Evolutionary conservation across 768 basidiomycete species (phyloP).

Genomic region (Trametes maxima): DNA sequence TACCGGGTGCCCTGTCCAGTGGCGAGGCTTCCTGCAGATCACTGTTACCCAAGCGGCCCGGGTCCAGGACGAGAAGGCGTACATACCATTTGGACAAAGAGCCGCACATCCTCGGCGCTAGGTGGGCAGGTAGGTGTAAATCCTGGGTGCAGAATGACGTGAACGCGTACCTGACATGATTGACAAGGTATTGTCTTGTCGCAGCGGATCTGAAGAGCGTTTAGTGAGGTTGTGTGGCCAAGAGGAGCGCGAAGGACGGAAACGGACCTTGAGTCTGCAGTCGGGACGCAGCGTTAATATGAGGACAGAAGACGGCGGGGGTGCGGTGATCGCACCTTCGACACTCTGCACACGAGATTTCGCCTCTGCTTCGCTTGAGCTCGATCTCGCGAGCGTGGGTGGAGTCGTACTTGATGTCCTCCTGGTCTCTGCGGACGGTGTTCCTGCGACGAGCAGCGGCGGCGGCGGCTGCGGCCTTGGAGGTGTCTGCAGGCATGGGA

Average conservation of each 20-base stretch:
- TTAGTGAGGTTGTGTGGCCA: background rate
- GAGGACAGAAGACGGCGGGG: slow-evolving; percentile 8
- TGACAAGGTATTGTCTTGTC: slow-evolving; percentile 83
- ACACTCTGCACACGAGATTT: slow-evolving; percentile 83
- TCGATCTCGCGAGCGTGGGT: slow-evolving; percentile 55
- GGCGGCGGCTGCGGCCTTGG: slow-evolving; percentile 24
- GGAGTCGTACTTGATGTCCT: slow-evolving; percentile 29
- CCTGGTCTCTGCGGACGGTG: slow-evolving; percentile 28
- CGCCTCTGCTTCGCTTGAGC: slow-evolving; percentile 69
- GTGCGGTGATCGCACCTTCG: slow-evolving; percentile 61
- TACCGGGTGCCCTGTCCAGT: slow-evolving; percentile 81
- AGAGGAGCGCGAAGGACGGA: background rate
- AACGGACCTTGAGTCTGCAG: slow-evolving; percentile 32
- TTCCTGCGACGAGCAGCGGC: slow-evolving; percentile 27
- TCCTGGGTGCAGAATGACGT: background rate
- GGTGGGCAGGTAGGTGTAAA: background rate
- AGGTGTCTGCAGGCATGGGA: slow-evolving; percentile 32
- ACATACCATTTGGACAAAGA: slow-evolving; percentile 70
- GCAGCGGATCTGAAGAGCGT: slow-evolving; percentile 69
- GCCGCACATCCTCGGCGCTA: slow-evolving; percentile 70
- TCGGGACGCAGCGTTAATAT: slow-evolving; percentile 1
- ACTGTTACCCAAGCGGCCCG: background rate
- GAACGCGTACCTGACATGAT: slow-evolving; percentile 60
- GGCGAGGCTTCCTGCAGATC: slow-evolving; percentile 59
- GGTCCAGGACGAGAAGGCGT: background rate